Percentiles rank a stretch among this genome's conserved stretches.
phyloP scores from a whole-genome alignment of 305 asterid species.

The Rubia balearica region DNA sequence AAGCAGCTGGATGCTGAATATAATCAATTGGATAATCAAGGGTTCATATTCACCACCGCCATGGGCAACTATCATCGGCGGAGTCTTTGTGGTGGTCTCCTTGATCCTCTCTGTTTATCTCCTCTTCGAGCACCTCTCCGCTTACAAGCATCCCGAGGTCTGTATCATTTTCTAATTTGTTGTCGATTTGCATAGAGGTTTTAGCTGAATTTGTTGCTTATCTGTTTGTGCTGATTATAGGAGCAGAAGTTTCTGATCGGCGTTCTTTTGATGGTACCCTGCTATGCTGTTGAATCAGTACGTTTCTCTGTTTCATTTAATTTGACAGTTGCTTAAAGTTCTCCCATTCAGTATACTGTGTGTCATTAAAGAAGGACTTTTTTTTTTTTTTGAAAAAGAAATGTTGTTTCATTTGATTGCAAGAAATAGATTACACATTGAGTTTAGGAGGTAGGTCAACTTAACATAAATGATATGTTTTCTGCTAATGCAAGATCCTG shows the following conservation, averaged over 20 bases:
- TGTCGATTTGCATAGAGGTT: background rate
- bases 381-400: too few relatives aligned
- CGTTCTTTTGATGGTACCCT: slow-evolving; percentile 90
- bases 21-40: slow-evolving; percentile 28
- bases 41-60: slow-evolving; percentile 55
- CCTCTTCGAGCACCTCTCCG: slow-evolving; percentile 73
- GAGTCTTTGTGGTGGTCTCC: slow-evolving; percentile 46
- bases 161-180: background rate
- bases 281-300: slow-evolving; percentile 91
- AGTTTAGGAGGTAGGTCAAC: too few relatives aligned
- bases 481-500: too few relatives aligned
- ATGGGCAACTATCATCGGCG: slow-evolving; percentile 86
- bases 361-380: too few relatives aligned
- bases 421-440: too few relatives aligned
- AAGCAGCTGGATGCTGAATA: slow-evolving; percentile 21
- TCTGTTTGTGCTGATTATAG: slow-evolving; percentile 34
- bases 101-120: slow-evolving; percentile 71
- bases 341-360: too few relatives aligned
- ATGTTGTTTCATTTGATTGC: too few relatives aligned
- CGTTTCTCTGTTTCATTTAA: slow-evolving; percentile 18
- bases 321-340: background rate
- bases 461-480: too few relatives aligned
- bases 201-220: background rate
- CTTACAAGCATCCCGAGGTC: slow-evolving; percentile 94
- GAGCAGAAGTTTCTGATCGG: slow-evolving; percentile 98